Percentiles rank a stretch among this genome's conserved stretches.
These are phyloP conservation scores for Schizopora paradoxa DNA, from an alignment of 1,284 basidiomycete species.

Conservation along the genomic window DNA sequence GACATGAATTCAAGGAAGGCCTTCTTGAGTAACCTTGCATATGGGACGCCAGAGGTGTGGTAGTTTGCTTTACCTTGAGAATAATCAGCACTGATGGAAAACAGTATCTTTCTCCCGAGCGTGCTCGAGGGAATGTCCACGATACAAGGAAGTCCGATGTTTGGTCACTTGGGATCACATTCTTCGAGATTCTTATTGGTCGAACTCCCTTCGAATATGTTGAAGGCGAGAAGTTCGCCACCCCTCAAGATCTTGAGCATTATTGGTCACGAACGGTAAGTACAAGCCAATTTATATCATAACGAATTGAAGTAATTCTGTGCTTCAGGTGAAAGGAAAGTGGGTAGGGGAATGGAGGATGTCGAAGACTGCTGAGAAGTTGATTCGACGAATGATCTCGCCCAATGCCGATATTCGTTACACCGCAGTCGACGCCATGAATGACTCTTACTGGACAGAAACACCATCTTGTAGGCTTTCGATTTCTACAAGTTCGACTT, in stretches of 20 bases:
- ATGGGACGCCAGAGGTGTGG: slow-evolving; percentile 83
- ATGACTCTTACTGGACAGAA: slow-evolving; percentile 60
- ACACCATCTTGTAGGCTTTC: too few relatives aligned
- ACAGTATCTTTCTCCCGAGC: slow-evolving; percentile 84
- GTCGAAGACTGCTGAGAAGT: slow-evolving; percentile 56
- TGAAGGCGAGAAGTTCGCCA: slow-evolving; percentile 77
- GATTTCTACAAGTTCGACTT: too few relatives aligned
- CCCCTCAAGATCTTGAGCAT: slow-evolving; percentile 73
- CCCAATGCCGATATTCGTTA: slow-evolving; percentile 71
- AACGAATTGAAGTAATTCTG: background rate
- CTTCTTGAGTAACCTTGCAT: slow-evolving; percentile 79
- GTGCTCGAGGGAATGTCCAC: slow-evolving; percentile 79
- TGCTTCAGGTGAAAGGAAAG: slow-evolving; percentile 58
- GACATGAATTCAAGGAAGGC: slow-evolving; percentile 53
- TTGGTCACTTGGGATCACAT: slow-evolving; percentile 88
- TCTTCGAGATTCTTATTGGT: slow-evolving; percentile 88
- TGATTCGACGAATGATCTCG: slow-evolving; percentile 70
- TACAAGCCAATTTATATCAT: slow-evolving; percentile 6
- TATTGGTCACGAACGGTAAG: slow-evolving; percentile 80
- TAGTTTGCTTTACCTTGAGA: slow-evolving; percentile 4
- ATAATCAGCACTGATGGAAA: background rate
- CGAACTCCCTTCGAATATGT: slow-evolving; percentile 87
- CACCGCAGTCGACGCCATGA: slow-evolving; percentile 58
- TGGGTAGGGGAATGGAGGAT: slow-evolving; percentile 83
- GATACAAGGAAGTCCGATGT: slow-evolving; percentile 91